Evolutionary conservation across 1,139 yeast species (phyloP), one percentile per base, ranked within the genome.

Genomic region (Kurtzmaniella natalensis): DNA sequence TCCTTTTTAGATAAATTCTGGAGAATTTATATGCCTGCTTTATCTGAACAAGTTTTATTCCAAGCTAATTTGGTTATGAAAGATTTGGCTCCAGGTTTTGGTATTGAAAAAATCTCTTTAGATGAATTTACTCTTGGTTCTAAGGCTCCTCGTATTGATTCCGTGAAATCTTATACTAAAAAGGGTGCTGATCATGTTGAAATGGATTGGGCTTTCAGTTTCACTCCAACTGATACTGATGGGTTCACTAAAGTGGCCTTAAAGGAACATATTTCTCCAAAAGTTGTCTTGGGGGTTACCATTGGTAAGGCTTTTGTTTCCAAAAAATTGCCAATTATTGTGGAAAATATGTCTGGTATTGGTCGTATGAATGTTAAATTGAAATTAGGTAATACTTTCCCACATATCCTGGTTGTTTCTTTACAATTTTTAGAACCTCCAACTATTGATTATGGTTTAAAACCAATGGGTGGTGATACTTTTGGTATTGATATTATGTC

Each of bases 401-500:
- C 94, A 18, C 87, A 82, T 46, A 80, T 84, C 37, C 79, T 78
- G 44, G 60, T 76, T 50, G 85, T 83, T 14, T 78, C 86, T 10
- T 64, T 82, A 37, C 83, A 79, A 45, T 76, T 84, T 48, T 64
- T 83, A 50, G 92, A 83, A 54, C 82, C 89, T 18, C 92, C 94
- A 27, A 66, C 71, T 16, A 81, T 83, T 50, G 89, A 81, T 52
- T 83, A 82, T 53, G 81, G 79, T 15, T 72, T 84, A 61, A 83
- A 83, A 51, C 94, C 94, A n/a, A 82, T 83, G 36, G 92, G 92
- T 55, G 94, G 94, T 60, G 89, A 83, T 52, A 79, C 88, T 13
- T 70, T 83, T 41, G 94, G 94, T 42, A 54, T 84, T 36, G 94
- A 84, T 61, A 75, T 84, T 43, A 84, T 84, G 94, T 78, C 89